A percentile compares a stretch with the other conserved stretches of the same genome.
Conservation (phyloP, 108 stramenopile species). For the Pseudonitzschia multiseries region DNA sequence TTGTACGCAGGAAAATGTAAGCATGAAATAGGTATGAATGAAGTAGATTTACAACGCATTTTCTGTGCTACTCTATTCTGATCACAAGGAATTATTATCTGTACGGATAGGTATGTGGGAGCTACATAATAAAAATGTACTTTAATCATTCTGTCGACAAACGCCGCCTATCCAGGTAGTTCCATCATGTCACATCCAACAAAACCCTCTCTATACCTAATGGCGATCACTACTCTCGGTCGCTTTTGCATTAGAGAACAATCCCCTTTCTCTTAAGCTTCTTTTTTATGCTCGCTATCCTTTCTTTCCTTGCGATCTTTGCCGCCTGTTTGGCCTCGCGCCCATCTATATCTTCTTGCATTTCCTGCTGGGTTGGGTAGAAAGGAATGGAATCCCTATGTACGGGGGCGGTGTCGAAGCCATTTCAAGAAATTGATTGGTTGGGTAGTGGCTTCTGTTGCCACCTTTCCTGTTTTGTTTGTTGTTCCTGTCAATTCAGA, state of each 20-base stretch:
- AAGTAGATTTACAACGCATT: no score
- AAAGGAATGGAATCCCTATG: background rate
- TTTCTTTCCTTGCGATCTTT: background rate
- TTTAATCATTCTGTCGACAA: background rate
- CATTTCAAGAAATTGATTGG: background rate
- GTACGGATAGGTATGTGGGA: no score
- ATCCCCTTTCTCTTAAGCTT: conserved; percentile 3
- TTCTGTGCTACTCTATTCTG: no score
- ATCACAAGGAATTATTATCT: no score
- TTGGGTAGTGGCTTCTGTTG: background rate
- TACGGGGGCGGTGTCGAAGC: background rate
- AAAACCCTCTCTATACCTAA: background rate
- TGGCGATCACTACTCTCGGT: conserved; percentile 28
- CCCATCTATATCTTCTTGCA: background rate
- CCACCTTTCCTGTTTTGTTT: background rate
- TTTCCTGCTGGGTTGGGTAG: conserved; percentile 4
- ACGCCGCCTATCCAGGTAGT: background rate
- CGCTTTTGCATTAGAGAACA: background rate
- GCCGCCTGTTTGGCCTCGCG: background rate
- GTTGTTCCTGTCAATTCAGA: background rate
- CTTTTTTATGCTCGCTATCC: background rate
- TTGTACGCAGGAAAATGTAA: no score
- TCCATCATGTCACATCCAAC: background rate
- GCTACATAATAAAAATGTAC: no score
- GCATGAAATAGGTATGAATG: no score